phyloP scores from a whole-genome alignment of 1,284 basidiomycete species.

The Polyporus tsugae region DNA sequence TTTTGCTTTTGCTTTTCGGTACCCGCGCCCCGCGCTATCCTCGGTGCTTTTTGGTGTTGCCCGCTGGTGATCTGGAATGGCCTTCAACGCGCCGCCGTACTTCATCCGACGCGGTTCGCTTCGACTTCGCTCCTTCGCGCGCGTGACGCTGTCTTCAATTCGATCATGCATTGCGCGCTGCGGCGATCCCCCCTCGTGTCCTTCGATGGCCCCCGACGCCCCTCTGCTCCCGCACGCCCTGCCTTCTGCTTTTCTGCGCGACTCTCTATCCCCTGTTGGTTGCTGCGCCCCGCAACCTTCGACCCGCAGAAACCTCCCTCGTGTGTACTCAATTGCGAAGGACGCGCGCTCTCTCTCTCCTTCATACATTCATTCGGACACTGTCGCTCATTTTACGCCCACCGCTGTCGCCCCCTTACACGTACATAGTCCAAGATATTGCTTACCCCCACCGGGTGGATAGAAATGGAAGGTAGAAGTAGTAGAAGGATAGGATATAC shows the following conservation, averaged over 20 bases:
- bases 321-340: background rate
- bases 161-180: background rate
- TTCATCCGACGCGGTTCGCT: background rate
- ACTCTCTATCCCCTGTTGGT: background rate
- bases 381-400: slow-evolving; percentile 1
- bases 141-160: slow-evolving; percentile 5
- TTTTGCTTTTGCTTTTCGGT: background rate
- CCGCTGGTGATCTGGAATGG: background rate
- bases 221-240: background rate
- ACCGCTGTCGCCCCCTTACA: slow-evolving; percentile 5
- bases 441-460: background rate
- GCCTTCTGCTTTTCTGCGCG: background rate
- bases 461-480: background rate
- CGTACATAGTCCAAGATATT: background rate
- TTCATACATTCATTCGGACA: slow-evolving; percentile 10
- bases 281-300: background rate
- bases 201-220: background rate
- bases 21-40: background rate
- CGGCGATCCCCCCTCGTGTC: background rate
- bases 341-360: background rate
- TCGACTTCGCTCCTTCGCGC: background rate
- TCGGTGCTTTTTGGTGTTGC: background rate
- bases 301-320: background rate
- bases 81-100: background rate
- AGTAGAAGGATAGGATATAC: background rate